These are phyloP conservation scores for Glonium stellatum DNA, from an alignment of 495 filamentous ascomycete species.

Conservation along the genomic window DNA sequence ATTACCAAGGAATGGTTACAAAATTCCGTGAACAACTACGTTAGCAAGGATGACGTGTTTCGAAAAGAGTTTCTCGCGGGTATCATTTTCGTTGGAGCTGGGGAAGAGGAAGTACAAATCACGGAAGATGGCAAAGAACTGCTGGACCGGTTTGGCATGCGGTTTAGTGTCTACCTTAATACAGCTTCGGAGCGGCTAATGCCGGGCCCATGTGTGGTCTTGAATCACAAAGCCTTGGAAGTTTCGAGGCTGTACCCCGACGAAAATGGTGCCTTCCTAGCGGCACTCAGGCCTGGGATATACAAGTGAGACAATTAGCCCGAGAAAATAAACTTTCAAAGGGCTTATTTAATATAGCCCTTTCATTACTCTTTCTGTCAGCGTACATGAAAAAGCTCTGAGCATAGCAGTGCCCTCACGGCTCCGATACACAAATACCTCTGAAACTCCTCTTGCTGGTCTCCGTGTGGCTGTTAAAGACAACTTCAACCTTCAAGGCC, in stretches of 20 bases:
- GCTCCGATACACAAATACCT: neutral
- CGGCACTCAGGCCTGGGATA: neutral
- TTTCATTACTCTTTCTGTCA: neutral
- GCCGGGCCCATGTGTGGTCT: constrained; percentile 1
- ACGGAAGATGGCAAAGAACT: neutral
- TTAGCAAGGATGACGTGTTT: neutral
- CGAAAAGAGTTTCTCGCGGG: neutral
- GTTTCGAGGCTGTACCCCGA: neutral
- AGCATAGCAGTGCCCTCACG: neutral
- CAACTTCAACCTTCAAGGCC: constrained; percentile 1
- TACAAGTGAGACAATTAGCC: neutral
- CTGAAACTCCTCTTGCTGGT: neutral
- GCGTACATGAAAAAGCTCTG: neutral
- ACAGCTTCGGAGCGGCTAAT: neutral
- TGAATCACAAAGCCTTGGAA: neutral
- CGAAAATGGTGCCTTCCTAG: neutral
- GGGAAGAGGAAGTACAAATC: neutral
- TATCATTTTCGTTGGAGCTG: neutral
- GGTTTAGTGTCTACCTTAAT: neutral
- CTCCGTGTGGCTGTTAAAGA: constrained; percentile 6
- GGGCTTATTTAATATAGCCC: neutral
- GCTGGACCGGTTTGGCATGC: neutral
- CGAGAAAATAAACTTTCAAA: neutral
- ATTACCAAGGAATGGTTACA: neutral
- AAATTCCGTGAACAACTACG: neutral